Conservation (phyloP, 1,139 yeast genomes). For the Sugiyamaella castrensis region DNA sequence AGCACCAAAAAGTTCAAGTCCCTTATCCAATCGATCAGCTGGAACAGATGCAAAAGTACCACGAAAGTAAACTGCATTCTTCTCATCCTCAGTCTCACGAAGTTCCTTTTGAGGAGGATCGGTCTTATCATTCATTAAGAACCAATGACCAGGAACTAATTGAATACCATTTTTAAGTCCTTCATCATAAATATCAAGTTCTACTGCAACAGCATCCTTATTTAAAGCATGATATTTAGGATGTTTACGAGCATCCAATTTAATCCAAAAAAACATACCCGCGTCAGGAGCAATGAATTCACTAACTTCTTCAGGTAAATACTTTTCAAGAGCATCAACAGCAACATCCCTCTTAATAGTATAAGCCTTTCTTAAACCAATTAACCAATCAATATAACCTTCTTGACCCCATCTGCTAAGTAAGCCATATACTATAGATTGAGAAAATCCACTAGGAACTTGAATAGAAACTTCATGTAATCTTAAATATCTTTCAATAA, state of each 20-base stretch:
- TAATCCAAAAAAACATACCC: conserved; percentile 88
- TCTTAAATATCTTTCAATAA: conserved; percentile 67
- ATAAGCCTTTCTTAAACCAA: conserved; percentile 78
- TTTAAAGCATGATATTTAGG: conserved; percentile 58
- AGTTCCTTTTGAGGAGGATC: conserved; percentile 45
- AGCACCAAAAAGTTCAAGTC: conserved; percentile 63
- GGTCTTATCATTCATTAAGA: conserved; percentile 49
- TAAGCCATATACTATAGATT: conserved; percentile 60
- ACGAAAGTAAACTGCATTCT: conserved; percentile 63
- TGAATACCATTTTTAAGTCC: conserved; percentile 65
- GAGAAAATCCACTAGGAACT: conserved; percentile 79
- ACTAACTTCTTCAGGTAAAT: conserved; percentile 57
- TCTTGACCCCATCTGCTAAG: conserved; percentile 71
- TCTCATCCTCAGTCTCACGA: conserved; percentile 29
- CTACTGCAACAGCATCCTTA: conserved; percentile 59
- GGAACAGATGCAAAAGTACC: conserved; percentile 90
- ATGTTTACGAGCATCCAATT: conserved; percentile 73
- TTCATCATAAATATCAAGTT: conserved; percentile 60
- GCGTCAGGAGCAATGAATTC: conserved; percentile 74
- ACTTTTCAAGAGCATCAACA: conserved; percentile 59
- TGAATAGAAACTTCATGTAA: conserved; percentile 82
- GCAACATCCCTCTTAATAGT: conserved; percentile 76
- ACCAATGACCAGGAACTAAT: conserved; percentile 92
- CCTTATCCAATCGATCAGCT: conserved; percentile 54
- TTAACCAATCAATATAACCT: conserved; percentile 84